phyloP scores from a whole-genome alignment of 257 asterid species.

The Solanum corneliomulleri region DNA sequence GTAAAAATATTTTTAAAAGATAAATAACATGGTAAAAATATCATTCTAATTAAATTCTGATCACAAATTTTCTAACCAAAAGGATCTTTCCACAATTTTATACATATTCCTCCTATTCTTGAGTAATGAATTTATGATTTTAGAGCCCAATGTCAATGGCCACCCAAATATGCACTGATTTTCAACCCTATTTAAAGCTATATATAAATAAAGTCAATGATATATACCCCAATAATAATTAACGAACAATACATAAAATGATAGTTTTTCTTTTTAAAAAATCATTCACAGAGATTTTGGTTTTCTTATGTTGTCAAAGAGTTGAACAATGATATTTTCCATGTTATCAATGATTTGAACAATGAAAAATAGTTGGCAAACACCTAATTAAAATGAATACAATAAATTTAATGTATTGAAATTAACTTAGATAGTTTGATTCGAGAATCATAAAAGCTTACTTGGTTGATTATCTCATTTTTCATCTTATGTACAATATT shows the following conservation, averaged over 20 bases:
- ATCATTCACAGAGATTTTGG: not conserved
- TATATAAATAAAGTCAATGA: not conserved
- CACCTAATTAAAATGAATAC: not conserved
- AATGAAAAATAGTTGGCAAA: not conserved
- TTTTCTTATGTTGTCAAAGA: not conserved
- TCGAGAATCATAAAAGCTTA: not conserved
- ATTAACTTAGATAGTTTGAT: not conserved
- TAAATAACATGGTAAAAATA: no score
- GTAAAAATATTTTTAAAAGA: no score
- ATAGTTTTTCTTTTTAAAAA: not conserved
- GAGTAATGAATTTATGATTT: not conserved
- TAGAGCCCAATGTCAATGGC: not conserved
- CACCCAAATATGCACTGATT: not conserved
- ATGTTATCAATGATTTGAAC: not conserved
- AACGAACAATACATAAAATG: not conserved
- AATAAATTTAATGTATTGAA: not conserved
- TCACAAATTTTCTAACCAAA: no score
- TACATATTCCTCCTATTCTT: not conserved
- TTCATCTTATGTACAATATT: not conserved
- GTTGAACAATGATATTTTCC: not conserved
- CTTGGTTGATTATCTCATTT: not conserved
- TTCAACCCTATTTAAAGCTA: not conserved
- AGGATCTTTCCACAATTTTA: not conserved
- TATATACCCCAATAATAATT: not conserved
- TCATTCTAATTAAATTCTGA: no score